phyloP scores from a whole-genome alignment of 768 basidiomycete species.

The Paxillus rubicundulus region DNA sequence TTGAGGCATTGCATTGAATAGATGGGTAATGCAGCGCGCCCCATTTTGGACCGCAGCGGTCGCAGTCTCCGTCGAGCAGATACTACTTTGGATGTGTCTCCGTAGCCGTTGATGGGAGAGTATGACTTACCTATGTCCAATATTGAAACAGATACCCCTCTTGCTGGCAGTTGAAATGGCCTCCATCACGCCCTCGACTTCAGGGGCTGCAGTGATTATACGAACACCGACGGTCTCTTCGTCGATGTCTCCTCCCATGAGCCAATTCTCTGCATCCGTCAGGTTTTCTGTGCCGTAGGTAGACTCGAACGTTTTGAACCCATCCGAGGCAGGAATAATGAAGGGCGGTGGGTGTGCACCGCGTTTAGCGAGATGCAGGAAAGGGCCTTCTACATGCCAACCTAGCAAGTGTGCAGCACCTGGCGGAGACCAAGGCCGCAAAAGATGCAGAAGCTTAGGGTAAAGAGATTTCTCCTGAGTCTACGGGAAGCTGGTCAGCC shows the following conservation, averaged over 20 bases:
- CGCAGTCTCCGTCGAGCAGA: slow-evolving; percentile 72
- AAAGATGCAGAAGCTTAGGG: slow-evolving; percentile 63
- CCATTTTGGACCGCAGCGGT: slow-evolving; percentile 68
- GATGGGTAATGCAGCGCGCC: slow-evolving; percentile 84
- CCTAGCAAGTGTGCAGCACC: slow-evolving; percentile 74
- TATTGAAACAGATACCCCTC: slow-evolving; percentile 75
- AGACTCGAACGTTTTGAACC: slow-evolving; percentile 65
- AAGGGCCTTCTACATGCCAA: slow-evolving; percentile 92
- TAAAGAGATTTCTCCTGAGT: slow-evolving; percentile 78
- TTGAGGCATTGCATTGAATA: slow-evolving; percentile 93
- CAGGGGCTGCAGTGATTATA: slow-evolving; percentile 85
- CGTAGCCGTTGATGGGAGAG: background rate
- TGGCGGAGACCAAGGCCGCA: slow-evolving; percentile 64
- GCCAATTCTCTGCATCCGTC: slow-evolving; percentile 63
- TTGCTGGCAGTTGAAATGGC: slow-evolving; percentile 57
- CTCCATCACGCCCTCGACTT: slow-evolving; percentile 78
- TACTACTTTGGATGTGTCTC: slow-evolving; percentile 38
- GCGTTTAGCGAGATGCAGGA: slow-evolving; percentile 76
- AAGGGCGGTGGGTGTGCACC: slow-evolving; percentile 77
- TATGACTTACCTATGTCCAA: slow-evolving; percentile 74
- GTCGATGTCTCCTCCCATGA: slow-evolving; percentile 39
- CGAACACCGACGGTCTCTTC: slow-evolving; percentile 54
- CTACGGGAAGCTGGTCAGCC: slow-evolving; percentile 34
- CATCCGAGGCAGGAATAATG: slow-evolving; percentile 60
- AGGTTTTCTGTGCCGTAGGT: slow-evolving; percentile 72